phyloP scores from a whole-genome alignment of 2,329 filamentous ascomycete genomes.

The Exophiala mesophila region DNA sequence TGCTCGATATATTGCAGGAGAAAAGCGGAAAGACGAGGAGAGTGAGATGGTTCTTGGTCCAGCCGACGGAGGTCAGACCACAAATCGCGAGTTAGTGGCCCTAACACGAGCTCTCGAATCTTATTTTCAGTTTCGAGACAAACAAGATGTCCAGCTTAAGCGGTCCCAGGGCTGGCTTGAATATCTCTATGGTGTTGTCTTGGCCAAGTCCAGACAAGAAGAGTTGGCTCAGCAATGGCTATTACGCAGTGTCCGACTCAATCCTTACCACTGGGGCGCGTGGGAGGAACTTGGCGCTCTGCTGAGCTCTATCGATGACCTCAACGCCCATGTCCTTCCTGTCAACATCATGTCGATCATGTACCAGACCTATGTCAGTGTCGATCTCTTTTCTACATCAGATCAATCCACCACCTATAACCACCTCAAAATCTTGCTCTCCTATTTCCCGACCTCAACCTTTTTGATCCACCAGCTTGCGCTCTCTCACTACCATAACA shows the following conservation, averaged over 20 bases:
- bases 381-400: conserved; percentile 80
- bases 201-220: conserved; percentile 88
- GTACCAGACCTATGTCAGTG: conserved; percentile 84
- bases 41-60: conserved; percentile 96
- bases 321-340: conserved; percentile 61
- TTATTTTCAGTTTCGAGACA: conserved; percentile 66
- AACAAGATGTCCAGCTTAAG: conserved; percentile 21
- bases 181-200: conserved; percentile 73
- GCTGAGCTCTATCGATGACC: conserved; percentile 71
- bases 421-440: conserved; percentile 57
- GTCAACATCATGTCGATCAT: conserved; percentile 90
- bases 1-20: conserved; percentile 84
- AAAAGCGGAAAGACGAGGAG: conserved; percentile 94
- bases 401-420: conserved; percentile 35
- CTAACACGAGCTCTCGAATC: conserved; percentile 71
- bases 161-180: conserved; percentile 81
- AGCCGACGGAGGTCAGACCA: conserved; percentile 75
- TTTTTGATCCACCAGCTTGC: conserved; percentile 90
- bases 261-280: conserved; percentile 94
- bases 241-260: conserved; percentile 80
- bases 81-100: conserved; percentile 76
- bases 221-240: conserved; percentile 78
- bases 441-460: conserved; percentile 79
- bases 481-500: conserved; percentile 82
- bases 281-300: conserved; percentile 89